Evolutionary conservation across 257 asterid genomes (phyloP).

Genomic region (Perilla frutescens): DNA sequence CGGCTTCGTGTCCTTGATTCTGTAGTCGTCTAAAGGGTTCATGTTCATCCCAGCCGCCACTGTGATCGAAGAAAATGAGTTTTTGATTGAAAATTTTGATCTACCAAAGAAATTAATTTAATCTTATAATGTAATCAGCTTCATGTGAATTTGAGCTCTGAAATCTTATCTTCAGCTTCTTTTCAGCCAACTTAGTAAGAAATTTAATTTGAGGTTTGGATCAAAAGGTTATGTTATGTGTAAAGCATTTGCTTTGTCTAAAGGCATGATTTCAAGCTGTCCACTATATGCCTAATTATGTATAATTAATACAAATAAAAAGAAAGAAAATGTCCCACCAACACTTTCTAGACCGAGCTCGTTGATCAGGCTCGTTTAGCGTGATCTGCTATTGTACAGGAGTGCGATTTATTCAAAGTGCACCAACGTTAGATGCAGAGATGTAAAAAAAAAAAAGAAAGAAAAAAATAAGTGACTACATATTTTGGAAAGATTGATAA

Average conservation of each 20-base stretch:
- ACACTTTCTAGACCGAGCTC: not conserved
- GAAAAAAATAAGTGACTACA: not conserved
- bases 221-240: constrained; percentile 2
- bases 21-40: constrained; percentile 58
- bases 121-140: no score
- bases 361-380: no score
- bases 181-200: not conserved
- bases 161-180: no score
- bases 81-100: not conserved
- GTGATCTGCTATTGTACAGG: not conserved
- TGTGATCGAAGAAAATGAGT: not conserved
- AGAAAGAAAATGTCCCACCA: not conserved
- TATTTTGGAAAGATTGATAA: no score
- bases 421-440: no score
- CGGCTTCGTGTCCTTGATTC: constrained; percentile 71
- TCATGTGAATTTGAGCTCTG: no score
- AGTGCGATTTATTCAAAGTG: not conserved
- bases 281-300: constrained; percentile 19
- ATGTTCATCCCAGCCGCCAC: constrained; percentile 14
- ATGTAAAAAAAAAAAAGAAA: not conserved
- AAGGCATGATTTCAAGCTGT: constrained; percentile 31
- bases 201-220: not conserved
- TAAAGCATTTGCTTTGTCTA: constrained; percentile 35
- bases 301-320: not conserved
- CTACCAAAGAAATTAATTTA: not conserved